Evolutionary conservation across 2,329 filamentous ascomycete genomes (phyloP).

Genomic region (Mycosphaerella arachidis): DNA sequence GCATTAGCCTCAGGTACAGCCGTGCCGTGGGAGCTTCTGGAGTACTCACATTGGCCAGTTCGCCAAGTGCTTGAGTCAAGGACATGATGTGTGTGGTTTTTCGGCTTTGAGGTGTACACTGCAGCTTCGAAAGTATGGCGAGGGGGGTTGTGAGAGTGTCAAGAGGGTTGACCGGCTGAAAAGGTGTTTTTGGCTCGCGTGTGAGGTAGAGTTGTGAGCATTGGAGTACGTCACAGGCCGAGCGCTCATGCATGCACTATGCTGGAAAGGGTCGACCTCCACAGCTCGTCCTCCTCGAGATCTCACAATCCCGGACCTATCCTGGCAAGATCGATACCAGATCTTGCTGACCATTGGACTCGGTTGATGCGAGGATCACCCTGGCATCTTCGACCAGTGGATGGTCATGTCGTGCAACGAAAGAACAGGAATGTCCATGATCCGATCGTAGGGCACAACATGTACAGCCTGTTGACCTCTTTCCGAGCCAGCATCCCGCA

Average conservation of each 20-base stretch:
- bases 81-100: background rate
- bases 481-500: too few species aligned
- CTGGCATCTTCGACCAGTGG: too few species aligned
- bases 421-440: too few species aligned
- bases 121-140: background rate
- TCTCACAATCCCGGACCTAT: background rate
- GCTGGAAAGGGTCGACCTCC: background rate
- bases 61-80: background rate
- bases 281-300: background rate
- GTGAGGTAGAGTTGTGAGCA: background rate
- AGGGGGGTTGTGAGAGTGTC: background rate
- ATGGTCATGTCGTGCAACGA: too few species aligned
- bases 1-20: slow-evolving; percentile 3
- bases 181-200: background rate
- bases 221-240: background rate
- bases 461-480: too few species aligned
- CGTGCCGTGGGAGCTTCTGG: background rate
- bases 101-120: background rate
- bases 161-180: background rate
- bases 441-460: too few species aligned
- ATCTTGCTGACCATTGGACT: background rate
- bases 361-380: too few species aligned
- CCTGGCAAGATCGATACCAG: background rate
- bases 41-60: slow-evolving; percentile 7
- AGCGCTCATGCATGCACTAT: background rate